Evolutionary conservation across 2,329 filamentous ascomycete genomes (phyloP), one percentile per base, ranked within the genome.

Genomic region (Fusarium papillatum): DNA sequence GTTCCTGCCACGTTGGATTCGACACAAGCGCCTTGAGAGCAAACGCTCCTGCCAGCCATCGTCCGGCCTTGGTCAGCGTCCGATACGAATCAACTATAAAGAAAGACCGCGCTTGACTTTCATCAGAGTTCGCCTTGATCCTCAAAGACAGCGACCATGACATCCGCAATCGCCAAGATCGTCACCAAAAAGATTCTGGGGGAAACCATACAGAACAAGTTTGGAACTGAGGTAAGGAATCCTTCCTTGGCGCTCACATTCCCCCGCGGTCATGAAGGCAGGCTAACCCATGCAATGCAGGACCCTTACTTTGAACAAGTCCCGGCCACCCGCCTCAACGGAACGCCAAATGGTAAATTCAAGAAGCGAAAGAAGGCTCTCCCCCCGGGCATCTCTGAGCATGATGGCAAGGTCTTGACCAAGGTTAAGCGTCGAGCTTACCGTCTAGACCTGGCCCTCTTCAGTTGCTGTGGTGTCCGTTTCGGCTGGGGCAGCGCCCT

Each of bases 401-500:
- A 98, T 79, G 97, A 99, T 84, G 93, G 90, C 80, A 90, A 93
- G 74, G 88, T 98, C 77, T 91, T 98, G 75, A 97, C 94, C 78
- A 94, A 93, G 79, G 95, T 98, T 78, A 96, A 98, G 84, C 91
- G 93, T 79, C 90, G 94, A 70, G 95, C 97, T 39, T 98, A 98
- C 85, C 90, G 92, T 43, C 90, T 98, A 31, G 97, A 98, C 84
- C 94, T 95, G 87, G 91, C 90, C 67, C 90, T 98, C 8, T 97
- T 96, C 87, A 95, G 91, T 80, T 91, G 95, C 81, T 91, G 94
- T 75, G 95, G 95, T 53, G 89, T 98, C 70, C 91, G 93, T 69
- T 96, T 98, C 81, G 97, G 97, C 66, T 98, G 95, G 95, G 92
- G 94, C 64, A 94, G 93, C 78, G 90, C 98, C 69, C 95, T 98